Percentiles rank a stretch among this genome's conserved stretches.
Conservation (phyloP, 345 rosid species). For the Erysimum cheiranthoides region DNA sequence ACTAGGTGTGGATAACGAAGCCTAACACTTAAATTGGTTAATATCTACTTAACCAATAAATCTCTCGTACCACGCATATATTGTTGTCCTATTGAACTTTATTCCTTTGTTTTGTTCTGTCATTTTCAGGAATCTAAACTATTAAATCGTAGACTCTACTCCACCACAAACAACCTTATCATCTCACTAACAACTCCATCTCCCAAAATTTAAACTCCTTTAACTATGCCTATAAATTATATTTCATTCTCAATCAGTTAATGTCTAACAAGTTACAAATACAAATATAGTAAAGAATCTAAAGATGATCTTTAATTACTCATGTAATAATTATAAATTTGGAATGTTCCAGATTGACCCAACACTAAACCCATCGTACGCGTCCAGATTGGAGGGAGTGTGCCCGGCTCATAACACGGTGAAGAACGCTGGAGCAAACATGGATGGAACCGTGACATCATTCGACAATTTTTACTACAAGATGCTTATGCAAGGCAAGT, state of each 20-base stretch:
- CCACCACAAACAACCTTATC: constrained; percentile 57
- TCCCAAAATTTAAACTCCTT: constrained; percentile 1
- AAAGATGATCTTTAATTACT: too few relatives aligned
- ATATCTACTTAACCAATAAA: neutral
- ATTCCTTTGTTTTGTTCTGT: constrained; percentile 13
- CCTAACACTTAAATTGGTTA: neutral
- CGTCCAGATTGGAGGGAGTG: constrained; percentile 53
- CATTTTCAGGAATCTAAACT: constrained; percentile 28
- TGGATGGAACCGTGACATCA: constrained; percentile 52
- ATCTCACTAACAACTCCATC: constrained; percentile 52
- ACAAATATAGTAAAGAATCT: too few relatives aligned
- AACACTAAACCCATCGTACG: constrained; percentile 66
- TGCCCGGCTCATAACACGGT: constrained; percentile 68
- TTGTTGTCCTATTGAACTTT: neutral
- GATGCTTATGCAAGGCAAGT: constrained; percentile 68
- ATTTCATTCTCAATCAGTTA: neutral
- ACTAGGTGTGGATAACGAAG: too few relatives aligned
- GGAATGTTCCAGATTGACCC: constrained; percentile 70
- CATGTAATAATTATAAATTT: too few relatives aligned
- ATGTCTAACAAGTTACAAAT: too few relatives aligned
- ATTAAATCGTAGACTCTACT: constrained; percentile 52
- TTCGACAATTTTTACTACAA: constrained; percentile 79
- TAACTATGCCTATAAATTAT: constrained; percentile 37
- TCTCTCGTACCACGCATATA: neutral
- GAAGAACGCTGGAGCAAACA: constrained; percentile 64